Conservation (phyloP, 495 filamentous ascomycete species). For the Trichoderma gamsii region DNA sequence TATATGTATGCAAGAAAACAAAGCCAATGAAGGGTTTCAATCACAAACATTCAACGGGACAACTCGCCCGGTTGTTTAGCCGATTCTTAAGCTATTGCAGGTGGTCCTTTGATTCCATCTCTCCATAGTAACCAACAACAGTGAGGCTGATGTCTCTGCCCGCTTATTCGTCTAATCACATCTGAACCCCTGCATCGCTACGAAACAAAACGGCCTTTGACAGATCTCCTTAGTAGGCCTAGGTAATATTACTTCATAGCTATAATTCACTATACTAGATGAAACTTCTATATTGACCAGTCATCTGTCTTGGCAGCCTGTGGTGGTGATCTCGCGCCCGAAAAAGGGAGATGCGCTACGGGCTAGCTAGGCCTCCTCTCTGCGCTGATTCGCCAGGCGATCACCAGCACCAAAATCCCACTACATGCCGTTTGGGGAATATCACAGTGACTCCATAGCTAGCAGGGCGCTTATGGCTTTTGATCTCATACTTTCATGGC, state of each 20-base stretch:
- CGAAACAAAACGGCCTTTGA: neutral
- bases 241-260: neutral
- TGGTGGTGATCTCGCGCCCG: neutral
- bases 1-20: no score
- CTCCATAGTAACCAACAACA: no score
- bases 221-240: neutral
- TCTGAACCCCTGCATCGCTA: neutral
- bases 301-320: neutral
- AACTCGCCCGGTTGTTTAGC: no score
- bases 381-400: neutral
- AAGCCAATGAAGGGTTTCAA: no score
- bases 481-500: neutral
- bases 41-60: no score
- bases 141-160: no score
- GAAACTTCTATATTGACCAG: neutral
- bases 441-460: slow-evolving; percentile 2
- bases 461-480: neutral
- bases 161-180: no score
- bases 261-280: neutral
- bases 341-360: neutral
- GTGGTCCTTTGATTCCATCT: no score
- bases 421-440: neutral
- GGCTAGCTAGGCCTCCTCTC: neutral
- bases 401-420: neutral
- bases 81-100: no score